Evolutionary conservation across 169 alveolate genomes (phyloP).

Genomic region (Eimeria praecox): DNA sequence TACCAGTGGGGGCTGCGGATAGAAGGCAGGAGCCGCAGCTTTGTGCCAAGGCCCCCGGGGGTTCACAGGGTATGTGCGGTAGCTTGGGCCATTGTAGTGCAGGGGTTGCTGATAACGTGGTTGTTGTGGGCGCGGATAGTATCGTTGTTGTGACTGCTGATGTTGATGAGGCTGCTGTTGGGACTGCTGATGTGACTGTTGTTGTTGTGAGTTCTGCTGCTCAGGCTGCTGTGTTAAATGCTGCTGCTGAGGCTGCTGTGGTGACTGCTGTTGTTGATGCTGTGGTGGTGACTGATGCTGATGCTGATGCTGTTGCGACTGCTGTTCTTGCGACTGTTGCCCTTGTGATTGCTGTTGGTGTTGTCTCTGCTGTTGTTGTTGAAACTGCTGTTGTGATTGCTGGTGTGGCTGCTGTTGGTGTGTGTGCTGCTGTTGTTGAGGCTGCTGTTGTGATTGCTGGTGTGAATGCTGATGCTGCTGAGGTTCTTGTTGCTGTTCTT

Average conservation of each 20-base stretch:
- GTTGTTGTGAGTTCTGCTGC: background rate
- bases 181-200: background rate
- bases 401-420: background rate
- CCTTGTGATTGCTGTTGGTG: background rate
- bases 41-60: background rate
- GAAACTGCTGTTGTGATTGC: background rate
- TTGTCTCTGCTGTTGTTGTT: background rate
- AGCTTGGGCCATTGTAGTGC: background rate
- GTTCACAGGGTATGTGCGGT: background rate
- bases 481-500: background rate
- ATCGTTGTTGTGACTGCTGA: background rate
- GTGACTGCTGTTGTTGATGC: background rate
- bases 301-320: background rate
- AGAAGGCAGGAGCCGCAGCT: background rate
- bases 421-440: background rate
- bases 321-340: background rate
- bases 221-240: background rate
- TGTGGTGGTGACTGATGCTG: background rate
- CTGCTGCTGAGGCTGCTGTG: background rate
- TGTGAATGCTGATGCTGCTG: background rate
- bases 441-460: background rate
- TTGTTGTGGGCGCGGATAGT: background rate
- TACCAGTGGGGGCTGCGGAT: slow-evolving; percentile 27
- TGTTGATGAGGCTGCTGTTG: background rate
- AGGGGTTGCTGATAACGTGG: background rate